Evolutionary conservation across 1,284 basidiomycete species (phyloP), one percentile per base, ranked within the genome.

Genomic region (Microbotryum violaceum): DNA sequence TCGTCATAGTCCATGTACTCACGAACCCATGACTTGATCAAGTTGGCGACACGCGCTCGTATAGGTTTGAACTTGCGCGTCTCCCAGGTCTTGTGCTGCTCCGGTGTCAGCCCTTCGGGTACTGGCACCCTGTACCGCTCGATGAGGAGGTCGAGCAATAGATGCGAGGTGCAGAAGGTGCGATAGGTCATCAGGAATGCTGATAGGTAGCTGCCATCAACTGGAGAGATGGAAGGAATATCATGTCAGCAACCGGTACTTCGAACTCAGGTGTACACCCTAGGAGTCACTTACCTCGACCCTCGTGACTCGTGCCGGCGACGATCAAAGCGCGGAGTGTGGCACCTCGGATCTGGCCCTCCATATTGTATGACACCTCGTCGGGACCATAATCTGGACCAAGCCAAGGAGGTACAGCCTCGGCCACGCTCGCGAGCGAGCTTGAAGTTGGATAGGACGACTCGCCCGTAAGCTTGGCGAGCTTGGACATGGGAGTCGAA

Each of bases 181-280:
- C 93, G 91, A 80, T 92, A 97, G 1, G 96, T 98, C 82, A 97
- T 88, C 65, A 98, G 76, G 82, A 98, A 99, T 2, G 92, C 88
- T 74, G 89, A 87, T 74, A 85, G 89, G 77, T 90, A 98, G 7
- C 84, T 83, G 0, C 84, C 80, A 74, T 93, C 91, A 62, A 71
- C 73, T 69, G 47, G 25, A 21, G n/a, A 18, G 21, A 27, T 20
- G 20, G 53, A 10, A 33, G n/a, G 42, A 21, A 70, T 72, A 58
- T 74, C 74, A 33, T 31, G 52, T 54, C 33, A 56, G 44, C 42
- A 16, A 20, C 29, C 12, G 10, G 44, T 31, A 58, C 50, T 33
- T 20, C 21, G 58, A 55, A 21, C 47, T 55, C 4, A 21, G 49
- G 14, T 31, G 21, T 18, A 58, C 64, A 42, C 31, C 42, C 21